Conservation (phyloP, 164 flowering plant genomes). For the Vitis cinerea region DNA sequence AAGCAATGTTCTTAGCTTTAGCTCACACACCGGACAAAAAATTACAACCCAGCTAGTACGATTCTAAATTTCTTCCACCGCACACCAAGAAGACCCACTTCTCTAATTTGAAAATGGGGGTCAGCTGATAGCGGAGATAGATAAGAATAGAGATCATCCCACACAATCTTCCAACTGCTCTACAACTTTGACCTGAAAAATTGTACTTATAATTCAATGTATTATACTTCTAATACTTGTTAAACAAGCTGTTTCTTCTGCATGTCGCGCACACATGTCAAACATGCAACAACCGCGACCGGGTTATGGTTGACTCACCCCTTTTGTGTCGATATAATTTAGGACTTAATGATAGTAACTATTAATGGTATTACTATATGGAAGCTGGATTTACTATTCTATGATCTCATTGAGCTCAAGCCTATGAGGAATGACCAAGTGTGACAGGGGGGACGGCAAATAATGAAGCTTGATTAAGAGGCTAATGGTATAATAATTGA, state of each 20-base stretch:
- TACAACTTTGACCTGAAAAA: constrained; percentile 19
- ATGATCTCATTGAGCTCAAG: no score
- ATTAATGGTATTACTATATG: neutral
- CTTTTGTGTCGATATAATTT: neutral
- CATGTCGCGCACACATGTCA: constrained; percentile 7
- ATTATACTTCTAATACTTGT: neutral
- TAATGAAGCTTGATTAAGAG: constrained; percentile 6
- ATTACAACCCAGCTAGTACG: neutral
- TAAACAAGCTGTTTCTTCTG: neutral
- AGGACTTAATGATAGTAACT: neutral
- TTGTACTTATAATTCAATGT: neutral
- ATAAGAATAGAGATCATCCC: constrained; percentile 13
- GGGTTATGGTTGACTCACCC: constrained; percentile 10
- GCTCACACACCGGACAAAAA: neutral
- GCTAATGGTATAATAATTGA: constrained; percentile 10
- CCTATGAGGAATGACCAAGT: no score
- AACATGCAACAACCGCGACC: constrained; percentile 16
- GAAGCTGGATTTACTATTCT: no score
- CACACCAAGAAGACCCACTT: constrained; percentile 1
- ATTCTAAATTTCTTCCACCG: constrained; percentile 2
- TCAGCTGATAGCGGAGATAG: neutral
- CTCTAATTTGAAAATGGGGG: neutral
- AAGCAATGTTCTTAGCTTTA: neutral
- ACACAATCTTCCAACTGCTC: constrained; percentile 20
- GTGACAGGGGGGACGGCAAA: constrained; percentile 23